Evolutionary conservation across 169 alveolate genomes (phyloP), one percentile per base, ranked within the genome.

Genomic region (Plasmodium blacklocki): DNA sequence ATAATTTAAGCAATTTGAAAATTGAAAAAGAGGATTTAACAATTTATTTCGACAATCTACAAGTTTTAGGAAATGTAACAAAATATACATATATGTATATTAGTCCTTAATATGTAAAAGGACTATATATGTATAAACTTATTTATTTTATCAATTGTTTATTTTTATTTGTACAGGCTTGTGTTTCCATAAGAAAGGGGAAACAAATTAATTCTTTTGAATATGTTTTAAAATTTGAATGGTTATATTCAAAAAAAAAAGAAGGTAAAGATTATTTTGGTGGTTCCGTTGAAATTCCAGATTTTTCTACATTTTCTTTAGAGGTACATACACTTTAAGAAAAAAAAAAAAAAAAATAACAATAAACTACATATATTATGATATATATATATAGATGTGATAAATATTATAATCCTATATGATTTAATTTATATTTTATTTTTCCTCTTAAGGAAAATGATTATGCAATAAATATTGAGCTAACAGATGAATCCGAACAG

Each of bases 121-220:
- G 4, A 1, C n/a, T 18, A 54, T 26, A 14, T 49, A 50, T 18
- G 47, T 26, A 50, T 70, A 23, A 62, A 56, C 18, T 9, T 56
- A 18, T 14, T 2, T 9, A 18, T 18, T 18, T 56, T 56, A 0
- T 56, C 26, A 23, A 23, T 23, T 23, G 21, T 23, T 43, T 19
- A 0, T 56, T 39, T 14, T 54, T 8, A 9, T 29, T 14, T 18
- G 8, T 2, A 2, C 18, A 76, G 88, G 75, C 88, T 54, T 63
- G 50, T 39, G 88, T 76, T 18, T 76, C 73, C 9, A 64, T 76
- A 14, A 52, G 88, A 58, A 76, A 76, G 19, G 88, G 88, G 19
- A 76, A 76, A 47, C 88, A 76, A 26, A 76, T 76, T 47, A 62
- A 49, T 43, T 76, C 88, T 26, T 76, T 76, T 59, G 88, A 76